Evolutionary conservation across 1,284 basidiomycete genomes (phyloP).

Genomic region (Trichosporon sp.): DNA sequence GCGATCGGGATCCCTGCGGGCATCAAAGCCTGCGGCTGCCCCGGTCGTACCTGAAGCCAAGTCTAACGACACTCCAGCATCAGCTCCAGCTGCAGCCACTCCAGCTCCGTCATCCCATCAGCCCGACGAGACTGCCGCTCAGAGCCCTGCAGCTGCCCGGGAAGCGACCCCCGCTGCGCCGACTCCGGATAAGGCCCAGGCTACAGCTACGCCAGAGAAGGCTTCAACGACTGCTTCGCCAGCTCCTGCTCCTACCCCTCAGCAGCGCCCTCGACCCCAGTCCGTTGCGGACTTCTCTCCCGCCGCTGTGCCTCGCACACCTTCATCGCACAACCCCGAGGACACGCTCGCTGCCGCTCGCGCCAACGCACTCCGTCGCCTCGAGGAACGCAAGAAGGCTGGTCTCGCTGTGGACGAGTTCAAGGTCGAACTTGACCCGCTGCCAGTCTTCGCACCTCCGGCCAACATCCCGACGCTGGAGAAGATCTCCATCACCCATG

Average conservation of each 20-base stretch:
- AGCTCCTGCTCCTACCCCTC: background rate
- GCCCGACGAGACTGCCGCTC: background rate
- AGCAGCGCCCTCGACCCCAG: background rate
- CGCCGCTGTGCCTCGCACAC: background rate
- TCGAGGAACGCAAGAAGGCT: conserved; percentile 38
- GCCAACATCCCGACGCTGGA: background rate
- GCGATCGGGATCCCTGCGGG: background rate
- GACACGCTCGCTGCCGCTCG: conserved; percentile 43
- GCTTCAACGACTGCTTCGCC: background rate
- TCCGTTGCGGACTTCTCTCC: background rate
- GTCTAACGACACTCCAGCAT: background rate
- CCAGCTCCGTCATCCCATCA: background rate
- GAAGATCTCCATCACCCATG: background rate
- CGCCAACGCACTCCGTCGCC: conserved; percentile 40
- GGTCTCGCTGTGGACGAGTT: conserved; percentile 13
- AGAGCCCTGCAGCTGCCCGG: background rate
- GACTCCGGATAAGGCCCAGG: background rate
- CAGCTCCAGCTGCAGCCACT: background rate
- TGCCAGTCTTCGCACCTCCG: conserved; percentile 4
- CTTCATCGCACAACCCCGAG: conserved; percentile 19
- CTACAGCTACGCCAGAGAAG: background rate
- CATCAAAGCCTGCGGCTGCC: background rate
- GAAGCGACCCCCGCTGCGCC: background rate
- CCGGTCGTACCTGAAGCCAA: background rate
- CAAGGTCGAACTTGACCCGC: conserved; percentile 15